Evolutionary conservation across 1,139 yeast genomes (phyloP).

Genomic region (Magnusiomyces sp.): DNA sequence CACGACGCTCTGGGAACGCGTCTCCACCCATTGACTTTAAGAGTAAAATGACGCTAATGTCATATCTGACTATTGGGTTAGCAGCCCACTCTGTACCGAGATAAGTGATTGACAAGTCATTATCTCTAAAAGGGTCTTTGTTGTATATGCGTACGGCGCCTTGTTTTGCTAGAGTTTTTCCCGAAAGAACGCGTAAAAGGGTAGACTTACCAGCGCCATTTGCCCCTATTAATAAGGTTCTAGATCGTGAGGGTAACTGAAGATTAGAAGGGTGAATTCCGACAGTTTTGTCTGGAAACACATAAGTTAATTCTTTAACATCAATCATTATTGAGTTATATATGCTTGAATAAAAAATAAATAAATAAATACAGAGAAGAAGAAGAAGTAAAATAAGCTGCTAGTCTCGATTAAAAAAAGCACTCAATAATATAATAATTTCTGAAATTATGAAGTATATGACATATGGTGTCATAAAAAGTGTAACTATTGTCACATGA

Average conservation of each 20-base stretch:
- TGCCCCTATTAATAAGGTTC: constrained; percentile 80
- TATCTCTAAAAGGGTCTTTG: constrained; percentile 69
- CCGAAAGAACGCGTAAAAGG: constrained; percentile 71
- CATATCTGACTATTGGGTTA: constrained; percentile 81
- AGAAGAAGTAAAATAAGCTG: not conserved
- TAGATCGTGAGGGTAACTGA: constrained; percentile 57
- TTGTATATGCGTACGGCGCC: constrained; percentile 66
- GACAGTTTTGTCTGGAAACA: constrained; percentile 56
- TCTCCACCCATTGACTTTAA: constrained; percentile 81
- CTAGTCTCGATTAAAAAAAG: too few species aligned
- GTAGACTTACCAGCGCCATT: constrained; percentile 98
- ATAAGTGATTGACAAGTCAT: constrained; percentile 67
- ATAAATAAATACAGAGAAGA: not conserved
- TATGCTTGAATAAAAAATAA: not conserved
- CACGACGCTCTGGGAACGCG: constrained; percentile 62
- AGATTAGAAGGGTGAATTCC: constrained; percentile 62
- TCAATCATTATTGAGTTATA: constrained; percentile 36
- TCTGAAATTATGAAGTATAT: too few species aligned
- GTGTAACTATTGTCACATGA: too few species aligned
- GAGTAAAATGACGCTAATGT: constrained; percentile 74
- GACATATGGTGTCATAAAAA: too few species aligned
- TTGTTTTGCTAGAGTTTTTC: constrained; percentile 72
- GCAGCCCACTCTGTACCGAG: constrained; percentile 98
- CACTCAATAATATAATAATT: too few species aligned
- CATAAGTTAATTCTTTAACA: constrained; percentile 59